Evolutionary conservation across 2,329 filamentous ascomycete species (phyloP), one percentile per base, ranked within the genome.

Genomic region (Alternaria dauci): DNA sequence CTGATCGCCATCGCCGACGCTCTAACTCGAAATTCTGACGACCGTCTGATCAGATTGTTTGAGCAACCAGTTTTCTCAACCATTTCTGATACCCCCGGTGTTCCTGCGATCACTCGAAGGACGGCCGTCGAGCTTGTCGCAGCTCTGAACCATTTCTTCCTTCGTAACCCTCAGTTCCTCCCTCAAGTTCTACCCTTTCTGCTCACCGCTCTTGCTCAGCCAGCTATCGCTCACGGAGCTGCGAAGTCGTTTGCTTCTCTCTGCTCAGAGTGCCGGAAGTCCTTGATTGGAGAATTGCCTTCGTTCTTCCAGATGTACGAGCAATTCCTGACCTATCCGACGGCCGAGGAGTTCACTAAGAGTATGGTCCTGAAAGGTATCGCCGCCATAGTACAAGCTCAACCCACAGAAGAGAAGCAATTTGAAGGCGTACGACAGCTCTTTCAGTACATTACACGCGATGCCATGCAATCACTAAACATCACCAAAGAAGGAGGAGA

Each of bases 311-410:
- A 86, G 30, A 89, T 93, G 71, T 94, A 93, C 73, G 82, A 86
- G 58, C 82, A 83, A n/a, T 86, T 94, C 52, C 81, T 86, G n/a
- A 78, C 78, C 23, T 83, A 83, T 52, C 80, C 81, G n/a, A 85
- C 85, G 8, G 81, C 91, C 9, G 90, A 94, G 63, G 86, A 86
- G 39, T 81, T 88, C 54, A 89, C 89, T 1, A 91, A 91, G 71
- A 91, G 94, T 71, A 88, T 87, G 67, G 86, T 94, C 0, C 83
- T 93, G 5, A 88, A 90, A 41, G 91, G 88, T 2, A 91, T 95
- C 65, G 87, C 91, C 8, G 88, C 88, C 8, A 89, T 95, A 43
- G 85, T 93, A 30, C 91, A 95, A 77, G 90, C 91, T 8, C 82
- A 92, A 9, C 80, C 86, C 1, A 84, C 87, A 2, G 84, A 89